phyloP scores from a whole-genome alignment of 1,284 basidiomycete genomes.

The Ceratobasidium sp. region DNA sequence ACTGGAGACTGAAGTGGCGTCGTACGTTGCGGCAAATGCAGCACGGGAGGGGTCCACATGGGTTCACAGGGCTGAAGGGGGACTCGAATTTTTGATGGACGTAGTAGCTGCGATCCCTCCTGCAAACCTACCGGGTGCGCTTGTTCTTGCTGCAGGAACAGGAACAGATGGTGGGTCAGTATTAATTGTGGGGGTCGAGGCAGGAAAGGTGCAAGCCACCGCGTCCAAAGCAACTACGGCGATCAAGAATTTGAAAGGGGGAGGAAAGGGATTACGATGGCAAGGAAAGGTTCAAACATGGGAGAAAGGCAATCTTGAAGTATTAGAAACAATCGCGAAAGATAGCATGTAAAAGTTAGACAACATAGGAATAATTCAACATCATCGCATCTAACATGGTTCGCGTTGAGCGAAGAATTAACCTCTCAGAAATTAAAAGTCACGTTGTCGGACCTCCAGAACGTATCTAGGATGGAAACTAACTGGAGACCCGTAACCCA shows the following conservation, averaged over 20 bases:
- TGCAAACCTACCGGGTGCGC: neutral
- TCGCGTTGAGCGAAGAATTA: no score
- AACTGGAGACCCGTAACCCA: no score
- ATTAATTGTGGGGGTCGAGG: slow-evolving; percentile 19
- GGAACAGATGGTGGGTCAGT: slow-evolving; percentile 44
- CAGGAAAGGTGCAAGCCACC: slow-evolving; percentile 1
- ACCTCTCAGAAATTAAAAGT: no score
- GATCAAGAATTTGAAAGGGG: slow-evolving; percentile 35
- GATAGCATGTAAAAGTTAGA: neutral
- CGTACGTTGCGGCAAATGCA: neutral
- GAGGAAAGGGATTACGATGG: slow-evolving; percentile 41
- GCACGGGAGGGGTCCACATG: slow-evolving; percentile 12
- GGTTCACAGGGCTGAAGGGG: slow-evolving; percentile 27
- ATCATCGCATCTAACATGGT: no score
- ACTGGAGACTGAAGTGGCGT: slow-evolving; percentile 41
- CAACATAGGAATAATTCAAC: neutral
- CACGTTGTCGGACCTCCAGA: no score
- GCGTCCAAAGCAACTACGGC: slow-evolving; percentile 2
- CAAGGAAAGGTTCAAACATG: slow-evolving; percentile 39
- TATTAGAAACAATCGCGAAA: slow-evolving; percentile 9
- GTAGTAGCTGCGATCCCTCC: slow-evolving; percentile 28
- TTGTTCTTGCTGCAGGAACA: slow-evolving; percentile 31
- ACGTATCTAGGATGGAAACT: no score
- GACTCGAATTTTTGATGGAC: slow-evolving; percentile 41
- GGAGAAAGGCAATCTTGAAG: slow-evolving; percentile 26